Percentiles rank a stretch among this genome's conserved stretches.
phyloP scores from a whole-genome alignment of 768 basidiomycete species.

The Psilocybe cubensis region DNA sequence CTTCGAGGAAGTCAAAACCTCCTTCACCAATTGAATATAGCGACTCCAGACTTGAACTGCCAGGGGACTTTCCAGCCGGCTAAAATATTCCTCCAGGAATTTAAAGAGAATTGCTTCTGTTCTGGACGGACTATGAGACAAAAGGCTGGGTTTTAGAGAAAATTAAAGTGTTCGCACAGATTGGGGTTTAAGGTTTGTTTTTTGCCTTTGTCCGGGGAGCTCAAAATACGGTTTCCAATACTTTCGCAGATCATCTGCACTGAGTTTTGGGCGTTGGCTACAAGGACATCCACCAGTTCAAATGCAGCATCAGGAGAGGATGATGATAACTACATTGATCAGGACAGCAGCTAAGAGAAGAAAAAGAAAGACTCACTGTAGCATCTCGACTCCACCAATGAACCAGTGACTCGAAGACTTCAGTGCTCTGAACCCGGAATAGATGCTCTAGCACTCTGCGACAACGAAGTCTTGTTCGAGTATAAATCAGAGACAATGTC shows the following conservation, averaged over 20 bases:
- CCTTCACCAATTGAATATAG: slow-evolving; percentile 77
- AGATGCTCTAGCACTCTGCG: slow-evolving; percentile 83
- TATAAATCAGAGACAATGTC: slow-evolving; percentile 67
- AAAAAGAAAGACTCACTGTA: slow-evolving; percentile 37
- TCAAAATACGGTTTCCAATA: slow-evolving; percentile 62
- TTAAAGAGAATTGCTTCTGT: slow-evolving; percentile 74
- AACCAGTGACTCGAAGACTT: slow-evolving; percentile 83
- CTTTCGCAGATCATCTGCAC: slow-evolving; percentile 91
- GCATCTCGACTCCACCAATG: slow-evolving; percentile 78
- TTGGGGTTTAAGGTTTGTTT: slow-evolving; percentile 66
- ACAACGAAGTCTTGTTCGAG: slow-evolving; percentile 67
- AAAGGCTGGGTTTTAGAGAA: neutral
- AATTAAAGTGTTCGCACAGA: slow-evolving; percentile 51
- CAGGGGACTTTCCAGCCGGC: slow-evolving; percentile 84
- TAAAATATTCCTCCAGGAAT: slow-evolving; percentile 88
- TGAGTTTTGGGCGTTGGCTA: slow-evolving; percentile 82
- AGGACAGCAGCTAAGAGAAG: neutral
- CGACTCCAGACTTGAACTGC: slow-evolving; percentile 92
- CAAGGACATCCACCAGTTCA: slow-evolving; percentile 81
- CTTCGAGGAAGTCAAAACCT: slow-evolving; percentile 64
- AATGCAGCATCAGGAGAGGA: slow-evolving; percentile 61
- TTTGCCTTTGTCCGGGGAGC: slow-evolving; percentile 58
- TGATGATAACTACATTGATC: slow-evolving; percentile 36
- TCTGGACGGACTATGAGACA: slow-evolving; percentile 38
- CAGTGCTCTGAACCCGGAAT: slow-evolving; percentile 77